Conservation (phyloP, 164 flowering plant genomes). For the Berberis vulgaris region DNA sequence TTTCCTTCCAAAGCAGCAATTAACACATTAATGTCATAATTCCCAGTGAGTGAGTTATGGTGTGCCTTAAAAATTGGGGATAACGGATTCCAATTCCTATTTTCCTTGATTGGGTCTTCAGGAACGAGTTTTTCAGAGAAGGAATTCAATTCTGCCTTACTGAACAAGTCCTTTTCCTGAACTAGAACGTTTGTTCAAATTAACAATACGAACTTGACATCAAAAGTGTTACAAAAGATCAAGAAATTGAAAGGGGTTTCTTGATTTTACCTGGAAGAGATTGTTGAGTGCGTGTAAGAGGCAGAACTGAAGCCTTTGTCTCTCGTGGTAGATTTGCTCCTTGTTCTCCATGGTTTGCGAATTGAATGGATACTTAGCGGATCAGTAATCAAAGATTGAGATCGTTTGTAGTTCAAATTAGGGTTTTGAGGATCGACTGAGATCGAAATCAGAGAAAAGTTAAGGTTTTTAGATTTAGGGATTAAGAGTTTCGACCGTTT, state of each 20-base stretch:
- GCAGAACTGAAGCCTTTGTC: slow-evolving; percentile 78
- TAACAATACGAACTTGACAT: neutral
- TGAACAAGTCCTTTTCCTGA: slow-evolving; percentile 65
- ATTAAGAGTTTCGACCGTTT: too few species aligned
- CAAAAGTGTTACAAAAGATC: neutral
- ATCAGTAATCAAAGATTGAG: too few species aligned
- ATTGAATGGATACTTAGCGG: too few species aligned
- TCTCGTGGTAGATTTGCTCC: slow-evolving; percentile 69
- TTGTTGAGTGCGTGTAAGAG: slow-evolving; percentile 90
- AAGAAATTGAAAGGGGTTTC: neutral
- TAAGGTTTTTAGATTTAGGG: too few species aligned
- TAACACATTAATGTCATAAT: slow-evolving; percentile 83
- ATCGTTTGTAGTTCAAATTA: too few species aligned
- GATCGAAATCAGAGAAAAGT: too few species aligned
- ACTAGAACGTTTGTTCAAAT: slow-evolving; percentile 7
- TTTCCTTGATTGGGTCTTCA: slow-evolving; percentile 40
- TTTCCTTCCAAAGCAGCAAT: slow-evolving; percentile 74
- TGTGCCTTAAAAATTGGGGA: slow-evolving; percentile 75
- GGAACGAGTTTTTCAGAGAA: slow-evolving; percentile 49
- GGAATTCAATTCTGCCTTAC: slow-evolving; percentile 47
- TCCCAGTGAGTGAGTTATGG: slow-evolving; percentile 76
- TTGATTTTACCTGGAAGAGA: slow-evolving; percentile 71
- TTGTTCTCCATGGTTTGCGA: neutral
- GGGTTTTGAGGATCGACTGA: too few species aligned
- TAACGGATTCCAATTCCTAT: slow-evolving; percentile 55